A percentile compares a stretch with the other conserved stretches of the same genome.
phyloP scores from a whole-genome alignment of 192 early-diverging fungal species.

The Entomortierella parvispora region DNA sequence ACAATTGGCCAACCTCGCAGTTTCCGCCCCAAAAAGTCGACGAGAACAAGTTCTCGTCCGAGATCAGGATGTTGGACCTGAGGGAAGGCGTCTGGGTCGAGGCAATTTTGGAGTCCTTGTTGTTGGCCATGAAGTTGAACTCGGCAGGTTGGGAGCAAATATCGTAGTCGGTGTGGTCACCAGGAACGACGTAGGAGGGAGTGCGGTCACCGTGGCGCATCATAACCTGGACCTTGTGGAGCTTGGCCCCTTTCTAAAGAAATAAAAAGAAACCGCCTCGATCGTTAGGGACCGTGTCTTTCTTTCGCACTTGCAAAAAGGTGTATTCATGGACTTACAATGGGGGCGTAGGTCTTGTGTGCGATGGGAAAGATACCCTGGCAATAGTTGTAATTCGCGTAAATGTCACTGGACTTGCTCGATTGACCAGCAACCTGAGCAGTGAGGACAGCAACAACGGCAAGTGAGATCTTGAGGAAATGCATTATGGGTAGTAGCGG shows the following conservation, averaged over 20 bases:
- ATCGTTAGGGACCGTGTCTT: no score
- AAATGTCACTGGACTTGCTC: neutral
- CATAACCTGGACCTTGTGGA: conserved; percentile 64
- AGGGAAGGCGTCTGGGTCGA: neutral
- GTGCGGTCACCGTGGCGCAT: conserved; percentile 69
- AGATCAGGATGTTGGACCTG: conserved; percentile 15
- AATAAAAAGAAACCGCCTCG: neutral
- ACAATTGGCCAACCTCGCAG: conserved; percentile 68
- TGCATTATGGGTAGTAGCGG: no score
- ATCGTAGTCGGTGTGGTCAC: conserved; percentile 51
- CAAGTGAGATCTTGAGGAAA: conserved; percentile 1
- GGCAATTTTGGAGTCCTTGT: neutral
- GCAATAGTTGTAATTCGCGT: conserved; percentile 13
- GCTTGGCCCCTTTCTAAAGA: conserved; percentile 44
- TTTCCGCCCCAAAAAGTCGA: conserved; percentile 54
- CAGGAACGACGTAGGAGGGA: conserved; percentile 45
- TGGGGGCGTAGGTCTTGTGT: conserved; percentile 7
- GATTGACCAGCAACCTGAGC: conserved; percentile 12
- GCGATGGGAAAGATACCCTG: conserved; percentile 10
- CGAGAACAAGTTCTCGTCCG: conserved; percentile 36
- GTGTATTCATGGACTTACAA: neutral
- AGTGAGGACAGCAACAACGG: conserved; percentile 1
- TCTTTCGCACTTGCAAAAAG: no score
- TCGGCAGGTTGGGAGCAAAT: conserved; percentile 29
- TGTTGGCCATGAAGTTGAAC: neutral